Evolutionary conservation across 1,284 basidiomycete species (phyloP).

Genomic region (Microbotryum intermedium): DNA sequence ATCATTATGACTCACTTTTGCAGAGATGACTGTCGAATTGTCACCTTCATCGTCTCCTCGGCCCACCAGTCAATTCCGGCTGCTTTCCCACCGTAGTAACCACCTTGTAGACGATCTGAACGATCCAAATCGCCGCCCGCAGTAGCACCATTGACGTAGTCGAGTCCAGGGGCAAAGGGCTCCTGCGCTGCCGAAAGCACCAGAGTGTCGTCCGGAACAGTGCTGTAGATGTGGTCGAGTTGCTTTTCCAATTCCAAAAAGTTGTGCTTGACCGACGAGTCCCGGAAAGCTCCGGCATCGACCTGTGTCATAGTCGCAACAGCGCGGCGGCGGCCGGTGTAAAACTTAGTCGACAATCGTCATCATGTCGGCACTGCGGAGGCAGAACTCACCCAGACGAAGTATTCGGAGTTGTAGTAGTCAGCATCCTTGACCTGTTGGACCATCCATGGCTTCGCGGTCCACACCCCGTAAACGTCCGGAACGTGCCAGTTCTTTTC

Average conservation of each 20-base stretch:
- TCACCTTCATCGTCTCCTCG: slow-evolving; percentile 25
- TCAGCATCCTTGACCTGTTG: slow-evolving; percentile 20
- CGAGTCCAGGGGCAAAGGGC: slow-evolving; percentile 21
- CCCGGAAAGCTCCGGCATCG: slow-evolving; percentile 31
- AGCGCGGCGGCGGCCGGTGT: slow-evolving; percentile 22
- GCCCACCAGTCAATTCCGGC: slow-evolving; percentile 29
- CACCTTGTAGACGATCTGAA: slow-evolving; percentile 28
- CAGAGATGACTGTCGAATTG: slow-evolving; percentile 23
- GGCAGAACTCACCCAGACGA: slow-evolving; percentile 26
- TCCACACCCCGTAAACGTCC: slow-evolving; percentile 32
- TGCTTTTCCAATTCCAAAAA: slow-evolving; percentile 17
- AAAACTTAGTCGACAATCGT: neutral
- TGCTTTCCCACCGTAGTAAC: slow-evolving; percentile 30
- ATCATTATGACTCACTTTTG: slow-evolving; percentile 1
- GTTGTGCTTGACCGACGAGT: slow-evolving; percentile 16
- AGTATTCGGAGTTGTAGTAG: slow-evolving; percentile 29
- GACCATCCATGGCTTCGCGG: slow-evolving; percentile 33
- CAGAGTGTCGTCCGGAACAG: slow-evolving; percentile 26
- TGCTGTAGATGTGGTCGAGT: slow-evolving; percentile 19
- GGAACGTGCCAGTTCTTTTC: slow-evolving; percentile 29
- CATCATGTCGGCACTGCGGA: neutral
- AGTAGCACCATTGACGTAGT: slow-evolving; percentile 10
- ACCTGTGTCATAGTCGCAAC: too few species aligned
- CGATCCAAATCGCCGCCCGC: slow-evolving; percentile 19
- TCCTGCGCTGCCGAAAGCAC: slow-evolving; percentile 22